phyloP scores from a whole-genome alignment of 2,329 filamentous ascomycete genomes.

The Pseudomassariella vexata region DNA sequence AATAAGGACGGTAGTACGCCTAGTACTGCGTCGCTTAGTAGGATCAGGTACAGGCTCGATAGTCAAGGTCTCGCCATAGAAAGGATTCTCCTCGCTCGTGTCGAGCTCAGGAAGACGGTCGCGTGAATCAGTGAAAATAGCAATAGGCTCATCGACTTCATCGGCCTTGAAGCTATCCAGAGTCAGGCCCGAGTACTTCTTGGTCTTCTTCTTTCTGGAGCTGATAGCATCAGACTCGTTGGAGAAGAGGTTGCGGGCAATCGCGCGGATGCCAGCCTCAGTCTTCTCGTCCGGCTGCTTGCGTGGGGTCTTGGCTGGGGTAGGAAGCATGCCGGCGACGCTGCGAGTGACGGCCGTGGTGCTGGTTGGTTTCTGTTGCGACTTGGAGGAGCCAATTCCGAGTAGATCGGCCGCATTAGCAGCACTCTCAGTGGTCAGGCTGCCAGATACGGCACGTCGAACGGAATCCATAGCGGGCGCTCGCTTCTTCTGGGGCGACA shows the following conservation, averaged over 20 bases:
- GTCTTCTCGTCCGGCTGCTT: conserved; percentile 52
- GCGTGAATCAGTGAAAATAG: conserved; percentile 74
- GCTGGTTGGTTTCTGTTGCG: conserved; percentile 19
- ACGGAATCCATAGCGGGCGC: conserved; percentile 39
- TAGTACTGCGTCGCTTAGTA: conserved; percentile 45
- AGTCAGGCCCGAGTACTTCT: conserved; percentile 49
- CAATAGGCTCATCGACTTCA: conserved; percentile 53
- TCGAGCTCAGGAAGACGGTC: conserved; percentile 69
- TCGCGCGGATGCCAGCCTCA: conserved; percentile 42
- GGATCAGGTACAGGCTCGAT: conserved; percentile 32
- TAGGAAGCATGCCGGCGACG: conserved; percentile 62
- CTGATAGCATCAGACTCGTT: conserved; percentile 52
- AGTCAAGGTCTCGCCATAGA: conserved; percentile 45
- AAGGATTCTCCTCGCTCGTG: conserved; percentile 64
- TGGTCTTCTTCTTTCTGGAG: conserved; percentile 50
- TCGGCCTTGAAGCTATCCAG: conserved; percentile 54
- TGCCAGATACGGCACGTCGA: conserved; percentile 38
- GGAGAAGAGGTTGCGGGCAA: conserved; percentile 60
- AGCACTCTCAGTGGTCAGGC: conserved; percentile 37
- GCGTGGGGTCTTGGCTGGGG: conserved; percentile 71
- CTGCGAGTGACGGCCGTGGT: too few species aligned
- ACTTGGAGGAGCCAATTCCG: conserved; percentile 25
- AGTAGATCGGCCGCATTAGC: conserved; percentile 37
- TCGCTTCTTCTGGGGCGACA: conserved; percentile 47
- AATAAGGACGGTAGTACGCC: conserved; percentile 44